A percentile compares a stretch with the other conserved stretches of the same genome.
Evolutionary conservation across 768 basidiomycete species (phyloP).

Genomic region (Kwoniella pini): DNA sequence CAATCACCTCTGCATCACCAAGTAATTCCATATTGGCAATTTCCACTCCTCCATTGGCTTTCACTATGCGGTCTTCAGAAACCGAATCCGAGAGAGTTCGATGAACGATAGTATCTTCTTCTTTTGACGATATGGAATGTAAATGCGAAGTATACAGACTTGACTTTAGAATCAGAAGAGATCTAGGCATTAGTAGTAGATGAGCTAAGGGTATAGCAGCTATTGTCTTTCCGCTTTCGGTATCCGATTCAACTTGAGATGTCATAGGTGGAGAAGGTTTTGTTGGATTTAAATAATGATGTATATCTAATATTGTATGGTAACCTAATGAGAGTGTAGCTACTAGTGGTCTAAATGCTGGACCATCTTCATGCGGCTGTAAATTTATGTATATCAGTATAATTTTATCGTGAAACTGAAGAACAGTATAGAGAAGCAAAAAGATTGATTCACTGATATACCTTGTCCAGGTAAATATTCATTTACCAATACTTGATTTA

Average conservation of each 20-base stretch:
- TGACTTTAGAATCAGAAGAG: slow-evolving; percentile 73
- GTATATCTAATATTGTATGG: slow-evolving; percentile 80
- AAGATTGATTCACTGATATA: slow-evolving; percentile 70
- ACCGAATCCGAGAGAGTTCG: slow-evolving; percentile 32
- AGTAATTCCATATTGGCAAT: slow-evolving; percentile 68
- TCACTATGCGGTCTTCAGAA: neutral
- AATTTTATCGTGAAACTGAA: too few species aligned
- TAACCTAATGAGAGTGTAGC: slow-evolving; percentile 87
- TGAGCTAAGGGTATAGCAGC: slow-evolving; percentile 68
- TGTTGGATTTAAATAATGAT: slow-evolving; percentile 60
- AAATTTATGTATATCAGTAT: too few species aligned
- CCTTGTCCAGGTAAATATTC: slow-evolving; percentile 92
- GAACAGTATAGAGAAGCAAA: neutral
- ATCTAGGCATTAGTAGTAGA: slow-evolving; percentile 79
- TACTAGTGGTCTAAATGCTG: slow-evolving; percentile 81
- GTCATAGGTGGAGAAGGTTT: slow-evolving; percentile 45
- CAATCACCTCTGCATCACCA: slow-evolving; percentile 55
- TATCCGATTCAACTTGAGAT: slow-evolving; percentile 14
- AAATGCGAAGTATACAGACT: slow-evolving; percentile 70
- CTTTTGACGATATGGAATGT: slow-evolving; percentile 73
- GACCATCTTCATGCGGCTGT: slow-evolving; percentile 90
- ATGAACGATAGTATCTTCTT: slow-evolving; percentile 57
- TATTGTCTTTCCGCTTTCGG: slow-evolving; percentile 58
- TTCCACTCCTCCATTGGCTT: slow-evolving; percentile 42
- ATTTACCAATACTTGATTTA: slow-evolving; percentile 86